phyloP scores from a whole-genome alignment of 1,284 basidiomycete genomes.

The Cystobasidium sp. region DNA sequence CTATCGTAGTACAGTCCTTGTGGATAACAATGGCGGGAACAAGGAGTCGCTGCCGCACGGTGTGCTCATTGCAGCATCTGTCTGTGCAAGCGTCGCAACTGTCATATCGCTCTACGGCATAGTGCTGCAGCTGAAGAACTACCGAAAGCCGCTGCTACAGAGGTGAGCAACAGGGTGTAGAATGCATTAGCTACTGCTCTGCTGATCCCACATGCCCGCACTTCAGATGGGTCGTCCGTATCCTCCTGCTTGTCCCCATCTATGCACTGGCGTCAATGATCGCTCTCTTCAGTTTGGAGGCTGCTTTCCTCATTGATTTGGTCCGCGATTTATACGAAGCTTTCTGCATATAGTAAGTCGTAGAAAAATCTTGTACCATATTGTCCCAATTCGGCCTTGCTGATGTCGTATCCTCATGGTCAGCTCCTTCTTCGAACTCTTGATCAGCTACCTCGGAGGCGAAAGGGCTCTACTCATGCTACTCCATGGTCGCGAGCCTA shows the following conservation, averaged over 20 bases:
- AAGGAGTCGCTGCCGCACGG: constrained; percentile 45
- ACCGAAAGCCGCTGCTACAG: constrained; percentile 79
- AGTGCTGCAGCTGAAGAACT: constrained; percentile 85
- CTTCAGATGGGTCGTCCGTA: constrained; percentile 84
- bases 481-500: constrained; percentile 84
- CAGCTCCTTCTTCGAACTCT: constrained; percentile 57
- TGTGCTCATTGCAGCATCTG: constrained; percentile 47
- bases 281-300: constrained; percentile 89
- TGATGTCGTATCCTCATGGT: background rate
- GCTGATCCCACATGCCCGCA: constrained; percentile 53
- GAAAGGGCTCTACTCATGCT: constrained; percentile 89
- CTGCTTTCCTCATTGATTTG: constrained; percentile 94
- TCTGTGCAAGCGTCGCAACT: constrained; percentile 63
- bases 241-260: constrained; percentile 96
- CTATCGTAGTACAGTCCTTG: background rate
- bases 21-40: background rate
- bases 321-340: constrained; percentile 96
- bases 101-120: constrained; percentile 80
- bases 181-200: background rate
- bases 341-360: constrained; percentile 41
- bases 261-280: constrained; percentile 91
- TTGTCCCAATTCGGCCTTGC: background rate
- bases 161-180: background rate
- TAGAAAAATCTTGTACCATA: background rate
- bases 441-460: constrained; percentile 77